Conservation (phyloP, 1,284 basidiomycete genomes). For the Apiotrichum brassicae region DNA sequence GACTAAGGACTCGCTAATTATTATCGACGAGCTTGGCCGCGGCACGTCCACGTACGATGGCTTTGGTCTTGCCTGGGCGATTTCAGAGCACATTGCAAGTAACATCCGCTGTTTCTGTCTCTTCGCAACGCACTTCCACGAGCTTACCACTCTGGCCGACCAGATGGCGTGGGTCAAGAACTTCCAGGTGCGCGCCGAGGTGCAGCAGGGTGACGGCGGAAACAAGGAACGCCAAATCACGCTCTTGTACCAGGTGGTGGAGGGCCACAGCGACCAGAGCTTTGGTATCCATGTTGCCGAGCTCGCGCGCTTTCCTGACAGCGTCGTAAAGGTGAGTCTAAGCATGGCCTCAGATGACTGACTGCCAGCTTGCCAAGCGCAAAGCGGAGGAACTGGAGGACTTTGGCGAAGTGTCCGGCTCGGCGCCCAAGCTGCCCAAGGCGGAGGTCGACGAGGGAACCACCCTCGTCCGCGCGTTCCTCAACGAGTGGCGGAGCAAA, state of each 20-base stretch:
- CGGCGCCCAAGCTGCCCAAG: conserved; percentile 51
- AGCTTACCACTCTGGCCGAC: conserved; percentile 85
- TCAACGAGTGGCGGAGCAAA: conserved; percentile 63
- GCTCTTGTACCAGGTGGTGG: conserved; percentile 88
- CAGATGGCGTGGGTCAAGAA: conserved; percentile 86
- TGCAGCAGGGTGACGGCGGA: conserved; percentile 51
- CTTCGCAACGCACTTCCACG: conserved; percentile 98
- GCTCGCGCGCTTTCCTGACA: conserved; percentile 91
- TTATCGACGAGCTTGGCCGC: conserved; percentile 96
- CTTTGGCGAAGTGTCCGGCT: conserved; percentile 54
- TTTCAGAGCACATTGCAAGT: conserved; percentile 94
- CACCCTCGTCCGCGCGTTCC: conserved; percentile 69
- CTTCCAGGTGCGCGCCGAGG: conserved; percentile 91
- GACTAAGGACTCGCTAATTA: conserved; percentile 85
- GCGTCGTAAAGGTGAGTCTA: conserved; percentile 74
- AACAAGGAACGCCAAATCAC: conserved; percentile 79
- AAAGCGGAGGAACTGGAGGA: conserved; percentile 97
- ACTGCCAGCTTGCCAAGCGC: conserved; percentile 70
- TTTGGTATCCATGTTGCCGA: conserved; percentile 98
- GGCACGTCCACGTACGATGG: conserved; percentile 99
- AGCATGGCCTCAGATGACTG: neutral
- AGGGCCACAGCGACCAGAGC: conserved; percentile 90
- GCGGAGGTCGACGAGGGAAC: conserved; percentile 72
- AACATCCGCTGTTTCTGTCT: conserved; percentile 88
- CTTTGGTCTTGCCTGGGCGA: conserved; percentile 97